Evolutionary conservation across 306 rosid genomes (phyloP), one percentile per base, ranked within the genome.

Genomic region (Sesbania bispinosa): DNA sequence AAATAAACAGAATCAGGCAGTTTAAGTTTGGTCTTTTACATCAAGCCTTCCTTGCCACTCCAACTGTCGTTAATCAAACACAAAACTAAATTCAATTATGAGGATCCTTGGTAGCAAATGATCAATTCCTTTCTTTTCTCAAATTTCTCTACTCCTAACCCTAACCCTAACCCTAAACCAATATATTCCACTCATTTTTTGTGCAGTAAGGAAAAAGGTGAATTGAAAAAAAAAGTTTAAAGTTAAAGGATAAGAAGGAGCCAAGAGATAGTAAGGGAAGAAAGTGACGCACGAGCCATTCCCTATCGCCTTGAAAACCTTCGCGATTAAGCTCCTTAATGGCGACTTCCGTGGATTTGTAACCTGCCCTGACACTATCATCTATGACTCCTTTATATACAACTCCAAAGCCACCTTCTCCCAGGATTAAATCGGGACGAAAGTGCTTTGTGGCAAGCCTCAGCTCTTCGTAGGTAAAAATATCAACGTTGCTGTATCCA

Each of bases 241-340:
- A 32, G 36, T 7, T 41, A 33, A 38, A 54, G 11, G 27, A 21
- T 11, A 45, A 30, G 48, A 69, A 63, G 23, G 21, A 13, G n/a
- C n/a, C n/a, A n/a, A n/a, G 62, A 63, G 47, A 52, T 69, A 82
- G 43, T 20, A 76, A 66, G 47, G 23, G 47, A 65, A 64, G 19
- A 15, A n/a, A 60, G 33, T 58, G 75, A 89, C 99, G 76, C 77
- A 94, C 99, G 74, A 94, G 97, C 99, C 99, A 94, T 91, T 94
- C 99, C 82, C 99, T 79, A 69, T 94, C 99, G 80, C 99, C 99
- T 82, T 94, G 99, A 81, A 87, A 86, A 60, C 99, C 97, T 79
- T 91, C 97, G 38, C 87, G 96, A 79, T 94, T 94, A 69, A 91
- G 99, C 83, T 91, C 99, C 82, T 94, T 94, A 54, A 94, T 91